Evolutionary conservation across 352 stramenopile species (phyloP), one percentile per base, ranked within the genome.

Genomic region (Phytopythium boreale): DNA sequence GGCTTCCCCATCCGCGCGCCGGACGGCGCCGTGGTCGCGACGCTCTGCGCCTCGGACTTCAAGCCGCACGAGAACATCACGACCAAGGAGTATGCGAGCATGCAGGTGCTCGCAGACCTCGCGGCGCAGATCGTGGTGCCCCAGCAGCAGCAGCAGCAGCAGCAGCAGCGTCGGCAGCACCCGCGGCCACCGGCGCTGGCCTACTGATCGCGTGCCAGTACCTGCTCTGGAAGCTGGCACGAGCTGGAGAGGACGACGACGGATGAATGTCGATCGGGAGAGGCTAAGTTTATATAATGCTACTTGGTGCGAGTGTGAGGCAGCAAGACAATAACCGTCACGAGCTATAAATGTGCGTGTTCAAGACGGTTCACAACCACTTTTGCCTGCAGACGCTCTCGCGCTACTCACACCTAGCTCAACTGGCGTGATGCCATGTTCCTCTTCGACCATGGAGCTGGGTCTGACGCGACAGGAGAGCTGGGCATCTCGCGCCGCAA

Each of bases 21-120:
- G 0, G 78, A 87, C 37, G 76, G 78, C 7, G 68, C 68, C 0
- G 73, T 87, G 12, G 69, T 90, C 20, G 81, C 75, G 0, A 79
- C 73, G 34, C 62, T 90, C 11, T 90, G 81, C 44, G 66, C 75
- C 12, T 75, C 67, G 12, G 81, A 87, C 63, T 67, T 71, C 31
- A 60, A 62, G 24, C 59, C 82, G 20, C 79, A 87, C 49, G 59
- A 79, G 52, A 68, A 72, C 53, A 87, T 90, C 59, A 79, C 77
- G 2, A 84, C 72, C 27, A 83, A 84, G 61, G 76, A 90, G 57
- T 90, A 88, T 63, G 82, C 79, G 55, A 81, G 76, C 31, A 90
- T 89, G 79, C 71, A 90, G 60, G 72, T 73, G 58, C 67, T 92
- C 20, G 72, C 71, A 12, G 71, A 86, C 19, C 69, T 92, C 22